A percentile compares a stretch with the other conserved stretches of the same genome.
Evolutionary conservation across 2,329 filamentous ascomycete species (phyloP).

Genomic region (Trichocomaceae sp.): DNA sequence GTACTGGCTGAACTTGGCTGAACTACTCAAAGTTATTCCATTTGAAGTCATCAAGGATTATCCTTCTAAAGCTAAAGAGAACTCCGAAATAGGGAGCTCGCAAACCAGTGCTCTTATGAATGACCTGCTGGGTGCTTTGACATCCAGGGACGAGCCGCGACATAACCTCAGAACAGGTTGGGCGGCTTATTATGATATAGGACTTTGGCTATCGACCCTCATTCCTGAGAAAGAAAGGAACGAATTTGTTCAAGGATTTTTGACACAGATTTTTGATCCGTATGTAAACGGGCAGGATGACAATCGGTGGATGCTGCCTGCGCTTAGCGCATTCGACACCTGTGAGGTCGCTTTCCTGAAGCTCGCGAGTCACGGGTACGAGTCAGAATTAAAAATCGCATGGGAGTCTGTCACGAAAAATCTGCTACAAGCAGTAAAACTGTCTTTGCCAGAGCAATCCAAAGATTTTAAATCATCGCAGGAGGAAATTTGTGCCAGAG

Average conservation of each 20-base stretch:
- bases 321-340: constrained; percentile 44
- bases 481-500: constrained; percentile 58
- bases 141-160: constrained; percentile 66
- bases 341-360: constrained; percentile 34
- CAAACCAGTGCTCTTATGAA: constrained; percentile 57
- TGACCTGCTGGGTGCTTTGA: constrained; percentile 64
- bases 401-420: constrained; percentile 58
- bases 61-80: constrained; percentile 18
- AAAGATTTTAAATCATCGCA: constrained; percentile 70
- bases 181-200: constrained; percentile 64
- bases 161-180: constrained; percentile 64
- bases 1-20: constrained; percentile 66
- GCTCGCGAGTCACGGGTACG: constrained; percentile 37
- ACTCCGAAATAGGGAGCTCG: constrained; percentile 32
- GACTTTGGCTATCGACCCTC: constrained; percentile 47
- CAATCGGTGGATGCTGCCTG: constrained; percentile 19
- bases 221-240: constrained; percentile 38
- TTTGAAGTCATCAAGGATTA: constrained; percentile 36
- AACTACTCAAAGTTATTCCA: constrained; percentile 55
- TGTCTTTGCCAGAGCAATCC: constrained; percentile 74
- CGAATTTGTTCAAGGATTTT: constrained; percentile 41
- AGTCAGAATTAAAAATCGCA: constrained; percentile 47
- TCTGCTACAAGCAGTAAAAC: constrained; percentile 61
- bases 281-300: constrained; percentile 43
- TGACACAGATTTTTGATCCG: constrained; percentile 49